Evolutionary conservation across 2,329 filamentous ascomycete genomes (phyloP), one percentile per base, ranked within the genome.

Genomic region (Cadophora gregata): DNA sequence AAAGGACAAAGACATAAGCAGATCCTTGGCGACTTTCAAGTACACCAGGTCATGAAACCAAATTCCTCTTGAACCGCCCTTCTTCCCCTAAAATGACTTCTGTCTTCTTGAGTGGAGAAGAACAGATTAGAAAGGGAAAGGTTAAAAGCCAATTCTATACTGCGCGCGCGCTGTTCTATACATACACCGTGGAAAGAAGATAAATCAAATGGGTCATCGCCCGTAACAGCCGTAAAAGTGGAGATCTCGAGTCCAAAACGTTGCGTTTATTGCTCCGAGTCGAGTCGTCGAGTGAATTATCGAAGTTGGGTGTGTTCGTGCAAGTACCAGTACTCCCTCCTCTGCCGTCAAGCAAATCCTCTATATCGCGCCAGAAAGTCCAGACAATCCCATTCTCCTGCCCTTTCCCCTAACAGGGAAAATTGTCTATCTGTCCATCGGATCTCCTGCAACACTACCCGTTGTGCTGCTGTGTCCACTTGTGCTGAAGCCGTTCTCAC

Each of bases 381-480:
- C 16, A 36, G 47, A 56, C 42, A 5, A 25, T 31, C n/a, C 36
- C 16, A 47, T 50, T 16, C 21, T 21, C 24, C 29, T 47, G 45
- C 6, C 38, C 25, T 14, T 14, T 31, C 21, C 27, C 60, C 56
- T 21, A 24, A 25, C 19, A 47, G 25, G 16, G 33, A 48, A 47
- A 16, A 36, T 29, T 50, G 25, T 58, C 74, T 70, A 83, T 61
- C 86, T 81, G 71, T 90, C 88, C 76, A 85, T 84, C 76, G 85
- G 85, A 63, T 86, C 87, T 45, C 92, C 92, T 27, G 91, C 89
- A 67, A 96, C 82, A 72, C 93, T 97, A 75, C 90, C 93, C 55
- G 86, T 88, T 50, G 91, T 86, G 53, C 92, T 96, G 66, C 91
- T 94, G 72, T 89, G 88, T 63, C 92, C 91, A 69, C 92, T 94